A percentile compares a stretch with the other conserved stretches of the same genome.
phyloP scores from a whole-genome alignment of 352 stramenopile species.

The Phytophthora sansomeana region DNA sequence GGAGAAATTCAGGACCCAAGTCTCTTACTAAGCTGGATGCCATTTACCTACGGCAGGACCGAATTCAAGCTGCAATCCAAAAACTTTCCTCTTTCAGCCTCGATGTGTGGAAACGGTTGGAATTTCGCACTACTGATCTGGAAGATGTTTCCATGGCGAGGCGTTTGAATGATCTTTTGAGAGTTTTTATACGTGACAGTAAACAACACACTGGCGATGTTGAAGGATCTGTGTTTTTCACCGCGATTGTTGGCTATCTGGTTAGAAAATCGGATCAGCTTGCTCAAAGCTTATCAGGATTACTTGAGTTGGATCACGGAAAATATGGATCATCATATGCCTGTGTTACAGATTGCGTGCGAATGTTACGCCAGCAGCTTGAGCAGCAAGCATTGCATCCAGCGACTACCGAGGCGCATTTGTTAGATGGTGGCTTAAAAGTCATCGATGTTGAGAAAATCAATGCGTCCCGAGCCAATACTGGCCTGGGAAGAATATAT shows the following conservation, averaged over 20 bases:
- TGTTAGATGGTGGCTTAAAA: slow-evolving; percentile 19
- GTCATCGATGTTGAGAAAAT: slow-evolving; percentile 37
- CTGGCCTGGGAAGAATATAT: slow-evolving; percentile 28
- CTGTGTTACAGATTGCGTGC: slow-evolving; percentile 10
- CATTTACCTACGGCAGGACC: slow-evolving; percentile 12
- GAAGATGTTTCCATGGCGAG: slow-evolving; percentile 26
- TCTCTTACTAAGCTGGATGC: slow-evolving; percentile 21
- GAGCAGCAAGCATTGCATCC: slow-evolving; percentile 10
- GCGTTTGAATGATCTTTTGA: slow-evolving; percentile 22
- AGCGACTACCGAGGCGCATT: slow-evolving; percentile 1
- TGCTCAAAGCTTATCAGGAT: slow-evolving; percentile 16
- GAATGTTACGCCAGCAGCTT: slow-evolving; percentile 12
- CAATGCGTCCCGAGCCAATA: slow-evolving; percentile 20
- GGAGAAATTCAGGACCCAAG: slow-evolving; percentile 22
- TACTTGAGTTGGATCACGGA: background rate
- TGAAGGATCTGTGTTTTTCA: slow-evolving; percentile 22
- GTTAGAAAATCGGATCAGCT: slow-evolving; percentile 19
- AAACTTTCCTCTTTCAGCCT: slow-evolving; percentile 33
- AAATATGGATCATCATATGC: background rate
- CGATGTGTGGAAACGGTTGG: slow-evolving; percentile 34
- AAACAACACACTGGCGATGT: slow-evolving; percentile 13
- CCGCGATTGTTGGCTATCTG: slow-evolving; percentile 24
- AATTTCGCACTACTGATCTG: slow-evolving; percentile 26
- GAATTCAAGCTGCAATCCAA: slow-evolving; percentile 24
- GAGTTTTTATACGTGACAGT: slow-evolving; percentile 13